Evolutionary conservation across 768 basidiomycete species (phyloP).

Genomic region (Pleurotus ostreatus): DNA sequence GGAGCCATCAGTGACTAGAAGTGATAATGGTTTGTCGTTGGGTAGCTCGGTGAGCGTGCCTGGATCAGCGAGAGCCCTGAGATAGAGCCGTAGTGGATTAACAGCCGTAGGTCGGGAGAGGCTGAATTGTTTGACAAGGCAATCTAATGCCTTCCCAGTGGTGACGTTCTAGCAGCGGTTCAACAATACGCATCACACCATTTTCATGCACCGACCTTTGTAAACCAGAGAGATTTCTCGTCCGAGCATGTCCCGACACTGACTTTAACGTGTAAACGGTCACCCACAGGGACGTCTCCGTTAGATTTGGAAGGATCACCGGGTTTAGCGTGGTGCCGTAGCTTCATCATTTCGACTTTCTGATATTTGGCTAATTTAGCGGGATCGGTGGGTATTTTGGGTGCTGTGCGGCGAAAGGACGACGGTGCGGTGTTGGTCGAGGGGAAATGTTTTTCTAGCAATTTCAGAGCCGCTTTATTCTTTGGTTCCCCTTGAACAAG

Average conservation of each 20-base stretch:
- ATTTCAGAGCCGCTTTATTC: slow-evolving; percentile 45
- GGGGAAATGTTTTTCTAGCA: slow-evolving; percentile 53
- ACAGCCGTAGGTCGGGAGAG: background rate
- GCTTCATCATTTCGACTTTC: slow-evolving; percentile 66
- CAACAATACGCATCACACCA: background rate
- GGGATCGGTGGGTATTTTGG: slow-evolving; percentile 42
- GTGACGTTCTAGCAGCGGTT: background rate
- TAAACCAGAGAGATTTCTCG: slow-evolving; percentile 63
- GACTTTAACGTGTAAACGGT: slow-evolving; percentile 58
- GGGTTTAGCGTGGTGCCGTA: slow-evolving; percentile 67
- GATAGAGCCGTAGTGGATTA: background rate
- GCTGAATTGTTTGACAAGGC: background rate
- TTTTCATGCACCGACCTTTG: slow-evolving; percentile 45
- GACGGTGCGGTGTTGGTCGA: slow-evolving; percentile 16
- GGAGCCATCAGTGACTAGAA: background rate
- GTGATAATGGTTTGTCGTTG: background rate
- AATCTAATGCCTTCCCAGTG: background rate
- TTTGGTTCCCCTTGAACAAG: slow-evolving; percentile 20
- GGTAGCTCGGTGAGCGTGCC: background rate
- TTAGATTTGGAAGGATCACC: slow-evolving; percentile 55
- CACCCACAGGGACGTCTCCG: slow-evolving; percentile 41
- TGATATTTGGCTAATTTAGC: slow-evolving; percentile 49
- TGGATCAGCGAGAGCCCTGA: background rate
- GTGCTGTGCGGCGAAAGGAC: slow-evolving; percentile 15
- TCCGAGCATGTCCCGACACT: slow-evolving; percentile 22